Evolutionary conservation across 768 basidiomycete genomes (phyloP), one percentile per base, ranked within the genome.

Genomic region (Lactifluus subvellereus): DNA sequence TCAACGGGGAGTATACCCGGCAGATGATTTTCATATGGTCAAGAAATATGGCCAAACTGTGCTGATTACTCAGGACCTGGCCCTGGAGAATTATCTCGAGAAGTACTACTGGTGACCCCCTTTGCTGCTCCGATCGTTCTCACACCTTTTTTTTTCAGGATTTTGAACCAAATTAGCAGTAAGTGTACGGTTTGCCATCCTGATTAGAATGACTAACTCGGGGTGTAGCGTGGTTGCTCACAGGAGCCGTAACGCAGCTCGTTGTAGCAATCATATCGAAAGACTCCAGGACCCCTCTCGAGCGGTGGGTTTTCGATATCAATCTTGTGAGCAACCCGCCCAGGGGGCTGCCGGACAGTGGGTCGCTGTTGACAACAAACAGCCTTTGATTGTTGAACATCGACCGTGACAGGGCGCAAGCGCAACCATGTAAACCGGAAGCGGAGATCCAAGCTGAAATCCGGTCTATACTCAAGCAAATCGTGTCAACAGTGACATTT

Each of bases 11-110:
- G 90, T 99, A 20, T 99, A 98, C 73, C 97, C 97, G 2, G 87
- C 92, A 0, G 97, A 98, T 74, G 97, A 99, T 77, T 99, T 99
- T 73, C 89, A 93, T 72, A 95, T 97, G 92, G 96, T 99, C 63
- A 99, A 98, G 75, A 99, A 98, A 74, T 99, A 98, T 68, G 96
- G 97, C 0, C 87, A 98, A 71, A 94, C 93, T 0, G 91, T 99
- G 57, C 81, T 98, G 30, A 89, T 98, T 7, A 97, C 95, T 0
- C 89, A 94, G 67, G 96, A 99, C 68, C 85, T 94, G 52, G 89
- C 89, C 4, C 77, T 99, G 53, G 93, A 98, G 72, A 91, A 88
- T 71, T 98, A 99, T 71, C 82, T 98, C n/a, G 86, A 89, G 59
- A 84, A 84, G 89, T 89, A 68, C 33, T 74, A 68, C 14, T 16